Evolutionary conservation across 2,329 filamentous ascomycete genomes (phyloP), one percentile per base, ranked within the genome.

Genomic region (Nothomitra cinnamomea): DNA sequence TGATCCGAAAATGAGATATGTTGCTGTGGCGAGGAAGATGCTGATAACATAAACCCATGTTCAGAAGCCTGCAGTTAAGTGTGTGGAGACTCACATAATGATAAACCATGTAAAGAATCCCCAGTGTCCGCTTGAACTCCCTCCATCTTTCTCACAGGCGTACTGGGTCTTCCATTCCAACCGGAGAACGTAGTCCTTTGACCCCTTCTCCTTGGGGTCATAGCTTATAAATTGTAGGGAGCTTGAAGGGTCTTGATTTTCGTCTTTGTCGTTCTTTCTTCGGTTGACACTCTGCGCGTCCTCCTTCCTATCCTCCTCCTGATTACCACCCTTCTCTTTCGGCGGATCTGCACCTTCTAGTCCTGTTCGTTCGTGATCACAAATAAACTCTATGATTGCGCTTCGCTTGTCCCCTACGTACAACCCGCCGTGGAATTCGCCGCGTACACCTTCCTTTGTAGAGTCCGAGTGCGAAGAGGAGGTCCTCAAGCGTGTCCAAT

Each of bases 51-150:
- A 19, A 3, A 12, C 22, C 13, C 22, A 25, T 21, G 19, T 25
- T 17, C 22, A 2, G n/a, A 6, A 12, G 17, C 13, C n/a, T 21
- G 22, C 25, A 50, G 21, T 24, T 22, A 53, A 45, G n/a, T 22
- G 58, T 49, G 61, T 53, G 47, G 7, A 54, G 58, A 75, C 85
- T 75, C 70, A 94, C 88, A 96, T 80, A 60, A 98, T 81, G 60
- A 96, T 79, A 63, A 96, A 78, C 92, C 92, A 98, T 17, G 90
- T 95, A 63, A 96, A 96, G 73, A 95, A 92, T 1, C 92, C 92
- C 92, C 90, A 96, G 63, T 53, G 73, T 72, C 55, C 71, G 70
- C 55, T 69, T 65, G 42, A 63, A 59, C 40, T 63, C 62, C 70
- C 68, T 60, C 70, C 70, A 36, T 63, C 58, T 25, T 69, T 72